Conservation (phyloP, 768 basidiomycete genomes). For the Sarcomyxa edulis region DNA sequence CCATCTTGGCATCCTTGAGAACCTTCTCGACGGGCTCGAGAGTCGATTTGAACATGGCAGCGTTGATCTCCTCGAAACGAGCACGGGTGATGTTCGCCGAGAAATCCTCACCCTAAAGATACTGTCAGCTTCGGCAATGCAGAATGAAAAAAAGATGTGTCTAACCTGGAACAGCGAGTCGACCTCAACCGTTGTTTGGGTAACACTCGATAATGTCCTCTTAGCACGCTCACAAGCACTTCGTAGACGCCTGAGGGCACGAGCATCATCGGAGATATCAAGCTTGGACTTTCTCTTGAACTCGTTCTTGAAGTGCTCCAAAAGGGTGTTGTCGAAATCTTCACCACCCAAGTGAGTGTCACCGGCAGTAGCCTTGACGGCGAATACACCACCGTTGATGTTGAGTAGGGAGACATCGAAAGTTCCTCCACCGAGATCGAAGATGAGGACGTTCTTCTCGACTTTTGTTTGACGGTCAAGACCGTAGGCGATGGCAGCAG, state of each 20-base stretch:
- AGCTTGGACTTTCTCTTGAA: slow-evolving; percentile 97
- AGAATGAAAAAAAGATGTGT: slow-evolving; percentile 6
- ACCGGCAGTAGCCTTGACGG: slow-evolving; percentile 97
- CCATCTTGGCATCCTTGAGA: slow-evolving; percentile 97
- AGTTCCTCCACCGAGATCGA: slow-evolving; percentile 97
- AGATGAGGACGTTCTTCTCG: slow-evolving; percentile 95
- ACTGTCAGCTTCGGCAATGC: background rate
- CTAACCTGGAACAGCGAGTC: slow-evolving; percentile 93
- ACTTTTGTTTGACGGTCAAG: slow-evolving; percentile 90
- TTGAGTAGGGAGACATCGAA: slow-evolving; percentile 97
- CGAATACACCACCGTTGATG: slow-evolving; percentile 97
- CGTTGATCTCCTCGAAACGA: slow-evolving; percentile 99
- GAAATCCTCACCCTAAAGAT: slow-evolving; percentile 86
- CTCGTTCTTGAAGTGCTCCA: slow-evolving; percentile 99
- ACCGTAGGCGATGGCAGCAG: slow-evolving; percentile 97
- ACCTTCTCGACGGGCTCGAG: slow-evolving; percentile 99
- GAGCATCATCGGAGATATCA: slow-evolving; percentile 95
- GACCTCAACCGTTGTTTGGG: slow-evolving; percentile 98
- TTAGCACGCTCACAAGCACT: slow-evolving; percentile 99
- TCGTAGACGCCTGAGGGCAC: slow-evolving; percentile 92
- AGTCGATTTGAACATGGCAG: slow-evolving; percentile 91
- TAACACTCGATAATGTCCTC: slow-evolving; percentile 95
- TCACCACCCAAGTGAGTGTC: slow-evolving; percentile 98
- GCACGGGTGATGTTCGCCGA: slow-evolving; percentile 98
- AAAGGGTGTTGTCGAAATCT: slow-evolving; percentile 96